Conservation (phyloP, 768 basidiomycete genomes). For the Leccinum longicurvipes region DNA sequence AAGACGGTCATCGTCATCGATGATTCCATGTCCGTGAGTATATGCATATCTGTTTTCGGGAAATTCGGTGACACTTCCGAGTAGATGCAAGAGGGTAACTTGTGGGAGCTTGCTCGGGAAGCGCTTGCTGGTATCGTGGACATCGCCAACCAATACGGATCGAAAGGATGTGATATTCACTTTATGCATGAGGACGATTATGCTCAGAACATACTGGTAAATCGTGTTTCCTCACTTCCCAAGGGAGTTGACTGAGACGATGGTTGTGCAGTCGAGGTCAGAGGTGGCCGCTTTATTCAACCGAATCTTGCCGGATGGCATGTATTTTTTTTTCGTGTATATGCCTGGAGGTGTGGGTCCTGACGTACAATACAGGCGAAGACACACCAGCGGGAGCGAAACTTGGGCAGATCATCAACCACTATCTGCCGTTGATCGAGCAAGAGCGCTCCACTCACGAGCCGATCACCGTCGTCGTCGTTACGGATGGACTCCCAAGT, state of each 20-base stretch:
- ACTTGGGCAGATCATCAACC: slow-evolving; percentile 35
- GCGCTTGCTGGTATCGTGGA: slow-evolving; percentile 42
- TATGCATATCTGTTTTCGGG: neutral
- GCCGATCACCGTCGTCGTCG: slow-evolving; percentile 35
- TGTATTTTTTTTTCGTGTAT: neutral
- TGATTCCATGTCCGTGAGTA: slow-evolving; percentile 39
- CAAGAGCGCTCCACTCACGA: slow-evolving; percentile 27
- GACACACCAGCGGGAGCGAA: slow-evolving; percentile 40
- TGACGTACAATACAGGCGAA: slow-evolving; percentile 16
- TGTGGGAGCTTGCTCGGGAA: slow-evolving; percentile 39
- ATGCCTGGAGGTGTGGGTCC: neutral
- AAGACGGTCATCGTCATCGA: slow-evolving; percentile 43
- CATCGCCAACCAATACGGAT: slow-evolving; percentile 34
- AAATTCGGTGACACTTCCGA: neutral
- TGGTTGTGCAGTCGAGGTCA: slow-evolving; percentile 15
- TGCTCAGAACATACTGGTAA: slow-evolving; percentile 27
- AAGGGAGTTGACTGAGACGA: neutral
- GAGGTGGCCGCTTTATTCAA: slow-evolving; percentile 27
- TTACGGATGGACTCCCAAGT: slow-evolving; percentile 42
- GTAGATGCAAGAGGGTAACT: slow-evolving; percentile 39
- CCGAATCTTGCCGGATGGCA: slow-evolving; percentile 22
- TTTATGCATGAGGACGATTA: slow-evolving; percentile 38
- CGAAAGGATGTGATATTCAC: slow-evolving; percentile 40
- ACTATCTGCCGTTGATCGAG: slow-evolving; percentile 36
- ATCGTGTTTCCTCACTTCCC: neutral